phyloP scores from a whole-genome alignment of 2,329 filamentous ascomycete species.

The Aspergillus hiratsukae region DNA sequence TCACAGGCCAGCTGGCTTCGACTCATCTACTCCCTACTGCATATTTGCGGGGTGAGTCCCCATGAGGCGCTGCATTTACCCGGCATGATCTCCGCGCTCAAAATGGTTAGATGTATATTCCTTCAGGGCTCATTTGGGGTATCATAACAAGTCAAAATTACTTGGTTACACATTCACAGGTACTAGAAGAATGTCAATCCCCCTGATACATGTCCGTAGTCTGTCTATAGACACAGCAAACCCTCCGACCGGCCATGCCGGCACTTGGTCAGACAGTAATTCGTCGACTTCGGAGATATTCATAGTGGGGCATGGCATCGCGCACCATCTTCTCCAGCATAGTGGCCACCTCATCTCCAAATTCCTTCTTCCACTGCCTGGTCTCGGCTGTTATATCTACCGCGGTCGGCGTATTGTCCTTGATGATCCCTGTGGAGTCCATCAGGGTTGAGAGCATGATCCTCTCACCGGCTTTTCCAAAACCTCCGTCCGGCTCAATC shows the following conservation, averaged over 20 bases:
- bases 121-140: background rate
- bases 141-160: background rate
- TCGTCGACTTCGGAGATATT: slow-evolving; percentile 29
- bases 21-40: background rate
- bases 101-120: background rate
- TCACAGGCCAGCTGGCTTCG: background rate
- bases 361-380: slow-evolving; percentile 35
- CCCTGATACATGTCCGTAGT: background rate
- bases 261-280: slow-evolving; percentile 8
- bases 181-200: background rate
- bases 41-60: background rate
- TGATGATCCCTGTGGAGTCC: slow-evolving; percentile 30
- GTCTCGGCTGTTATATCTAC: slow-evolving; percentile 32
- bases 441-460: slow-evolving; percentile 28
- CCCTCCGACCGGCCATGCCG: too few species aligned
- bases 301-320: slow-evolving; percentile 38
- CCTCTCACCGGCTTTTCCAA: background rate
- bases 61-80: background rate
- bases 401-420: slow-evolving; percentile 24
- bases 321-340: slow-evolving; percentile 23
- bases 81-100: background rate
- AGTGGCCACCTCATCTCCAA: slow-evolving; percentile 25
- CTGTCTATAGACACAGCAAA: background rate
- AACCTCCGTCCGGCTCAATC: background rate
- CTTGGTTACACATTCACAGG: background rate